Evolutionary conservation across 345 rosid genomes (phyloP), one percentile per base, ranked within the genome.

Genomic region (Noccaea bulbosa): DNA sequence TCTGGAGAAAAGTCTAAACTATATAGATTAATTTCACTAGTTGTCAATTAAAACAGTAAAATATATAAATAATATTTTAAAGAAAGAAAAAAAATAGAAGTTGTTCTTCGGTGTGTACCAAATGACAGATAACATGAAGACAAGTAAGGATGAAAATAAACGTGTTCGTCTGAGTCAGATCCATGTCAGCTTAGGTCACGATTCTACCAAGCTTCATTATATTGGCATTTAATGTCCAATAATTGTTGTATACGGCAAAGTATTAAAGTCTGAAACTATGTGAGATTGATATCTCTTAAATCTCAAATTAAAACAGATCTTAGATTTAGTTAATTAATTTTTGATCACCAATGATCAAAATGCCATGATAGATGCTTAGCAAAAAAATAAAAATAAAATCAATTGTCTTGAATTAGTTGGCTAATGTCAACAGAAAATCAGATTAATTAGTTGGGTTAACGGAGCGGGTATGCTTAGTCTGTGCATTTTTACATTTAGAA

Each of bases 131-230:
- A 62, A 34, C 38, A 2, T 53, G 20, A 43, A 53, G 70, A 72
- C 64, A 72, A 71, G 11, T 62, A 53, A 6, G 5, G 33, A 24
- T 53, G 40, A 44, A 63, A 33, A 47, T 35, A 62, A 71, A 53
- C 63, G 47, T 35, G 34, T 27, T 55, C n/a, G 14, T 54, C 70
- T 54, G 76, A 72, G 64, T 72, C 70, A 63, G 70, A 72, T 72
- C 70, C 64, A 54, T 71, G 69, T 62, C 62, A 40, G n/a, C 43
- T 43, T 40, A 53, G 7, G 15, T 53, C 60, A 66, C 32, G 38
- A 20, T 8, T 37, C 35, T 49, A 16, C 17, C 24, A 63, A 8
- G n/a, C 41, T 15, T 30, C 15, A 27, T n/a, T n/a, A n/a, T n/a
- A n/a, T 41, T 30, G 41, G 15, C 17, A 52, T 52, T 52, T 53